Evolutionary conservation across 2,329 filamentous ascomycete genomes (phyloP).

Genomic region (Fusarium falciforme): DNA sequence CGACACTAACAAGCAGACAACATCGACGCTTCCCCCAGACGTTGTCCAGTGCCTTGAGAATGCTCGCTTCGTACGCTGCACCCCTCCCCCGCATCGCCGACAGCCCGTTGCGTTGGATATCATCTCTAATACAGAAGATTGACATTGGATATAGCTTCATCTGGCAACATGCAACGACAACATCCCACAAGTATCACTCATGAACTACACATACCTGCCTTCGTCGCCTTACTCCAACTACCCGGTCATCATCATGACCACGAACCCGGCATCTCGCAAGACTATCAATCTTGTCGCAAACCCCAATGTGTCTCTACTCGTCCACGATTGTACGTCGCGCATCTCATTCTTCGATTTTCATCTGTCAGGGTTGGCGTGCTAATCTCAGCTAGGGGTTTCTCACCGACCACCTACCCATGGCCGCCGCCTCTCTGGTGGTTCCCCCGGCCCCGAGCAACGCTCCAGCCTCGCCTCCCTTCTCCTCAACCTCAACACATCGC

Average conservation of each 20-base stretch:
- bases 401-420: conserved; percentile 84
- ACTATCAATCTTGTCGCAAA: conserved; percentile 85
- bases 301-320: conserved; percentile 89
- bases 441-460: conserved; percentile 71
- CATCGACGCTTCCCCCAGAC: conserved; percentile 79
- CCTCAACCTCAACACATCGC: conserved; percentile 90
- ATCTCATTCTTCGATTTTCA: not conserved
- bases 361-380: not conserved
- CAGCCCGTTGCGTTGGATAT: conserved; percentile 7
- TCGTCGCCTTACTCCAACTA: conserved; percentile 73
- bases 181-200: conserved; percentile 90
- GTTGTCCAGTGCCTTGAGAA: conserved; percentile 94
- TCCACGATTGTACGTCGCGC: conserved; percentile 79
- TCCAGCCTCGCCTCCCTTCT: conserved; percentile 86
- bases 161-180: conserved; percentile 90
- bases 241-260: conserved; percentile 97
- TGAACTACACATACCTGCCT: conserved; percentile 99
- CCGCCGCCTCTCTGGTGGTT: conserved; percentile 68
- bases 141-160: conserved; percentile 75
- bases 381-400: conserved; percentile 74
- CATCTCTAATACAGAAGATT: conserved; percentile 6
- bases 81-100: conserved; percentile 30
- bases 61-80: conserved; percentile 82
- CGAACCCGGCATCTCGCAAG: conserved; percentile 81
- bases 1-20: conserved; percentile 76